Percentiles rank a stretch among this genome's conserved stretches.
phyloP scores from a whole-genome alignment of 495 filamentous ascomycete genomes.

The Trichocladium uniseriatum region DNA sequence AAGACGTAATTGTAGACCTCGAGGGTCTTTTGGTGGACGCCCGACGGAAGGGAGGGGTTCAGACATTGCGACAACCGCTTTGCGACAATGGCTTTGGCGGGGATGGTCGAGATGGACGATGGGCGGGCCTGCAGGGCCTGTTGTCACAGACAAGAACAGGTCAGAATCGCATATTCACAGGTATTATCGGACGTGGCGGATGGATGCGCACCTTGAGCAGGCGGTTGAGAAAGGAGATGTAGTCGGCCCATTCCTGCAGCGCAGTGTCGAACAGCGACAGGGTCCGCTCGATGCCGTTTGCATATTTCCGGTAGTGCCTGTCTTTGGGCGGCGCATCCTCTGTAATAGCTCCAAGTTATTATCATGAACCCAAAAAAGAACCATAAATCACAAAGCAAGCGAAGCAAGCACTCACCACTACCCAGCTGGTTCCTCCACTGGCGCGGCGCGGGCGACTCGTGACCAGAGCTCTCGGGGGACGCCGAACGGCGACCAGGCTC shows the following conservation, averaged over 20 bases:
- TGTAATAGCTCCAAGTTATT: conserved; percentile 19
- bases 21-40: conserved; percentile 96
- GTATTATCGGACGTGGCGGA: no score
- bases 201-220: conserved; percentile 63
- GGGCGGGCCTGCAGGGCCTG: conserved; percentile 86
- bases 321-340: conserved; percentile 68
- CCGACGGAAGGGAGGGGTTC: conserved; percentile 84
- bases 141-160: not conserved
- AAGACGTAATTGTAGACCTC: conserved; percentile 93
- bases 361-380: not conserved
- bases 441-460: conserved; percentile 57
- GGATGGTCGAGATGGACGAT: conserved; percentile 58
- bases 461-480: conserved; percentile 70
- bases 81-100: conserved; percentile 74
- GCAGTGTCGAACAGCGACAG: conserved; percentile 86
- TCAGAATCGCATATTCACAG: conserved; percentile 2
- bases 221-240: conserved; percentile 91
- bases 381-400: not conserved
- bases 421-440: conserved; percentile 48
- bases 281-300: conserved; percentile 75
- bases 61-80: conserved; percentile 91
- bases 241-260: conserved; percentile 97
- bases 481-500: conserved; percentile 59
- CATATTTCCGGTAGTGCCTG: conserved; percentile 87
- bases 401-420: conserved; percentile 30